These are phyloP conservation scores for Trametes cubensis DNA, from an alignment of 768 basidiomycete species.

Conservation along the genomic window DNA sequence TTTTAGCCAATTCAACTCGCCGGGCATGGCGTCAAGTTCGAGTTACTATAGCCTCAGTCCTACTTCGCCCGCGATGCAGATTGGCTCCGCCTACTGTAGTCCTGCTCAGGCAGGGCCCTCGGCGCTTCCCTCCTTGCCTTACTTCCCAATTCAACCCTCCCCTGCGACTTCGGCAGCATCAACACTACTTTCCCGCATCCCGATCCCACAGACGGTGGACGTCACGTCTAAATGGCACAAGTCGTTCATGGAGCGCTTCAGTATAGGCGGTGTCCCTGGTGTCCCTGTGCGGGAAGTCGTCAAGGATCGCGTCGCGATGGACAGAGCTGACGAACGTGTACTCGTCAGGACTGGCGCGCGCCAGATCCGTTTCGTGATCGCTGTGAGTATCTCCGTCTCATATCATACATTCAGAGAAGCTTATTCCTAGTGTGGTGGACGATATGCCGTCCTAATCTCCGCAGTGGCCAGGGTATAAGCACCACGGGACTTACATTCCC, in stretches of 20 bases:
- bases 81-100: not conserved
- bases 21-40: not conserved
- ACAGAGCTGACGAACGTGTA: constrained; percentile 17
- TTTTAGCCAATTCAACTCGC: not conserved
- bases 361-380: constrained; percentile 22
- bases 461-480: constrained; percentile 30
- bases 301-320: constrained; percentile 6
- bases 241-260: constrained; percentile 12
- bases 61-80: not conserved
- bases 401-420: not conserved
- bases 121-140: not conserved
- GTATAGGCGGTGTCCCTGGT: constrained; percentile 9
- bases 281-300: constrained; percentile 18
- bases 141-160: not conserved
- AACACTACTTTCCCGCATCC: constrained; percentile 2
- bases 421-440: not conserved
- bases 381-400: constrained; percentile 12
- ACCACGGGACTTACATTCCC: constrained; percentile 23
- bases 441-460: not conserved
- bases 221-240: not conserved
- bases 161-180: not conserved
- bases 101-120: not conserved
- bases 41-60: not conserved
- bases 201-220: constrained; percentile 14
- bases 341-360: constrained; percentile 18